Percentiles rank a stretch among this genome's conserved stretches.
phyloP scores from a whole-genome alignment of 768 basidiomycete genomes.

The Amanita phalloides region DNA sequence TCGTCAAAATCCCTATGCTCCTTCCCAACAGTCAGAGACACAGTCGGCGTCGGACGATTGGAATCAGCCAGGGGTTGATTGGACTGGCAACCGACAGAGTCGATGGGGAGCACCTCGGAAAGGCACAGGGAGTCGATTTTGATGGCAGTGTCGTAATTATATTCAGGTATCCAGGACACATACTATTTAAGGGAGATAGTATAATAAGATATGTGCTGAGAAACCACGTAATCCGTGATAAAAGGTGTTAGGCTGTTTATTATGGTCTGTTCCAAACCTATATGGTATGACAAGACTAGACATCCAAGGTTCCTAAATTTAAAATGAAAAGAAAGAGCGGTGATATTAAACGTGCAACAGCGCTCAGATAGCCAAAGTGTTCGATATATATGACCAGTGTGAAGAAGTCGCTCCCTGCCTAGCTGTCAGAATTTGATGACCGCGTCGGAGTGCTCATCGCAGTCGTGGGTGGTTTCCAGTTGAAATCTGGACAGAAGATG shows the following conservation, averaged over 20 bases:
- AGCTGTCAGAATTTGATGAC: slow-evolving; percentile 15
- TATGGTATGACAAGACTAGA: background rate
- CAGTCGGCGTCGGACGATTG: slow-evolving; percentile 23
- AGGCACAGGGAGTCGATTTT: slow-evolving; percentile 12
- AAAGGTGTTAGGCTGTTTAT: background rate
- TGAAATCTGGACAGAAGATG: slow-evolving; percentile 42
- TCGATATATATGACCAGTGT: slow-evolving; percentile 6
- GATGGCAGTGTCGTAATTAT: slow-evolving; percentile 1
- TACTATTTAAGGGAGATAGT: background rate
- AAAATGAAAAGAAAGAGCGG: background rate
- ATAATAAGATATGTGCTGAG: background rate
- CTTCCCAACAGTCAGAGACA: slow-evolving; percentile 38
- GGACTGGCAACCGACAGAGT: slow-evolving; percentile 19
- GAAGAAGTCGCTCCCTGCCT: background rate
- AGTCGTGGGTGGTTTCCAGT: slow-evolving; percentile 22
- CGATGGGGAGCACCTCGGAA: slow-evolving; percentile 19
- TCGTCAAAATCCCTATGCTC: slow-evolving; percentile 21
- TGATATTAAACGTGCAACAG: background rate
- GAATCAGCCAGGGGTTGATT: slow-evolving; percentile 20
- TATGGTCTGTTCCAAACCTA: background rate
- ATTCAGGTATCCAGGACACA: background rate
- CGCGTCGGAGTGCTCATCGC: slow-evolving; percentile 14
- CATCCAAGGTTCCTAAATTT: background rate
- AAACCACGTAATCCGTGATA: background rate
- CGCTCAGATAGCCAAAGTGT: background rate